Evolutionary conservation across 805 yeast genomes (phyloP), one percentile per base, ranked within the genome.

Genomic region (Candida morakotiae): DNA sequence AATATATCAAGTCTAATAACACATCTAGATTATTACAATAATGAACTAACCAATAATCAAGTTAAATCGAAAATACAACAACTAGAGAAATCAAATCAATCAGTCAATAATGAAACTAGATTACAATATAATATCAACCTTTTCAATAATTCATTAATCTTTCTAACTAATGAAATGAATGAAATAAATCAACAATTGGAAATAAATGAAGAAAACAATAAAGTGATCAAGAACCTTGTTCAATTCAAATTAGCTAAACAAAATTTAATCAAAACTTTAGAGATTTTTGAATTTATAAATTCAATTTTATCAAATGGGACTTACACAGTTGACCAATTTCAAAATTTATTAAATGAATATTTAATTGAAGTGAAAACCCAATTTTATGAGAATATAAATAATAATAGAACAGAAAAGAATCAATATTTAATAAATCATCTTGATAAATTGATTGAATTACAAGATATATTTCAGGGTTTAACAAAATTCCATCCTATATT

Each of bases 71-170:
- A 75, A 32, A 64, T 81, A 33, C 64, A 58, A 20, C 65, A 61
- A 28, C 49, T 83, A 31, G 71, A 75, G 33, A 62, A 67, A 24
- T 65, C 78, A 16, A 39, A 51, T 17, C 16, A 10, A 18, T 14
- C 30, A 5, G 26, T 35, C 34, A 38, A 44, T 11, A 42, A 43
- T 9, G 68, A 77, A 1, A 73, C 83, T 8, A 67, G 86, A 41
- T 58, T 83, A 32, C 83, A 81, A 45, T 82, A 82, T 54, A 82
- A 81, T 51, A 60, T 79, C 29, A 83, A 79, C 30, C 73, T 81
- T 1, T 56, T 83, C 32, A 69, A 75, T 11, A 73, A 77, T 36
- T 73, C 87, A 0, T 73, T 81, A 17, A 66, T 73, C 29, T 67
- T 84, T 2, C 53, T 83, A 27, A 72, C 76, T 31, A 64, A 67